A percentile compares a stretch with the other conserved stretches of the same genome.
Conservation (phyloP, 768 basidiomycete species). For the Russula ochroleuca region DNA sequence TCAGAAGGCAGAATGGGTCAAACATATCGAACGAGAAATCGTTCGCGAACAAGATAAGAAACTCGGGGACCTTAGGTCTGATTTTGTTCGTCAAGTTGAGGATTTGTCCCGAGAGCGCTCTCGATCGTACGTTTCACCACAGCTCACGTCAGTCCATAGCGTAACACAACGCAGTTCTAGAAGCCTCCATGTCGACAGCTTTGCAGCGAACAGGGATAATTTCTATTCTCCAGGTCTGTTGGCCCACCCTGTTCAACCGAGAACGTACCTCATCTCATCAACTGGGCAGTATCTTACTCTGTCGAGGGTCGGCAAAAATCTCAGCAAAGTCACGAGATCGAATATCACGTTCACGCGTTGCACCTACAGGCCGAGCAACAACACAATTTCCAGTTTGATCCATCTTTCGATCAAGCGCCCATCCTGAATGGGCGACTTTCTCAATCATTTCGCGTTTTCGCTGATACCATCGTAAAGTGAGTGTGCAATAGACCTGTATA, state of each 20-base stretch:
- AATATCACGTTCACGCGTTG: constrained; percentile 14
- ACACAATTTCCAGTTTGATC: constrained; percentile 23
- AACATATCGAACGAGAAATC: constrained; percentile 10
- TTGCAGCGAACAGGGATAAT: constrained; percentile 6
- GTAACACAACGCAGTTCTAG: neutral
- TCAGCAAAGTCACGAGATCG: constrained; percentile 14
- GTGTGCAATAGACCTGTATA: neutral
- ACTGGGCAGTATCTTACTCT: constrained; percentile 8
- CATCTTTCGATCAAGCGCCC: constrained; percentile 19
- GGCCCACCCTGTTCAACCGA: neutral
- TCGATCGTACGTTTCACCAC: constrained; percentile 8
- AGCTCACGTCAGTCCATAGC: too few relatives aligned
- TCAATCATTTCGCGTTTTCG: constrained; percentile 13
- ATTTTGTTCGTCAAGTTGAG: constrained; percentile 11
- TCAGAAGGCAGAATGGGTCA: constrained; percentile 17
- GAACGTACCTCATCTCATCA: neutral
- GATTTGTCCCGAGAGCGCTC: constrained; percentile 10
- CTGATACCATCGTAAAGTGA: constrained; percentile 12
- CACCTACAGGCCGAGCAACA: constrained; percentile 11
- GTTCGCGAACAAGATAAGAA: neutral
- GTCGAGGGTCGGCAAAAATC: constrained; percentile 13
- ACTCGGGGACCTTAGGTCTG: neutral
- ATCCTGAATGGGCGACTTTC: constrained; percentile 4
- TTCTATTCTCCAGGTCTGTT: constrained; percentile 12
- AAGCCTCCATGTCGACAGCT: constrained; percentile 7